Evolutionary conservation across 1,284 basidiomycete genomes (phyloP).

Genomic region (Tremellales sp.): DNA sequence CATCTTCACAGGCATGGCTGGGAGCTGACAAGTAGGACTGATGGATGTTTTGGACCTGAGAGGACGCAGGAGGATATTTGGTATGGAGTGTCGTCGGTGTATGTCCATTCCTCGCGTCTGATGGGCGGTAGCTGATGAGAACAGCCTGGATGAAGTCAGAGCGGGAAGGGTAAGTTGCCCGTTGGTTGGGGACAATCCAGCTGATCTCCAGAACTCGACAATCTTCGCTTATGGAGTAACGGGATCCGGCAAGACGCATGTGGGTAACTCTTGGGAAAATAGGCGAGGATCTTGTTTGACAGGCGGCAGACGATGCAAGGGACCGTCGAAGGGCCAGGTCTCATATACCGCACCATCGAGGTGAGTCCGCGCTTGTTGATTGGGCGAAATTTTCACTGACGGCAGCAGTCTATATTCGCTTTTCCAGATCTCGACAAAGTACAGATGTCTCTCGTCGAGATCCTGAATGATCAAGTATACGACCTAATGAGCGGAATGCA

Average conservation of each 20-base stretch:
- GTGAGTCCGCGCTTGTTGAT: constrained; percentile 46
- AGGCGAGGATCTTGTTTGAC: neutral
- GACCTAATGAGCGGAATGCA: constrained; percentile 55
- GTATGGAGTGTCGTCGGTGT: constrained; percentile 22
- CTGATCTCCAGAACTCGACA: constrained; percentile 21
- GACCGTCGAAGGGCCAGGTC: constrained; percentile 60
- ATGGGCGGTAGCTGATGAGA: neutral
- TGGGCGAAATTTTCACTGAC: neutral
- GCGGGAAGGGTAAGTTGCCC: constrained; percentile 19
- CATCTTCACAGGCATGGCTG: neutral
- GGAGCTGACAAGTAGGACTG: constrained; percentile 9
- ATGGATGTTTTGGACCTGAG: constrained; percentile 17
- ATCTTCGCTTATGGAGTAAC: constrained; percentile 39
- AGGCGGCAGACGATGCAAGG: constrained; percentile 71
- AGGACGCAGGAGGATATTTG: constrained; percentile 29
- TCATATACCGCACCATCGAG: constrained; percentile 70
- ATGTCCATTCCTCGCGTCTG: constrained; percentile 5
- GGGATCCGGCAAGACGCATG: constrained; percentile 40
- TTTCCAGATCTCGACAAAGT: neutral
- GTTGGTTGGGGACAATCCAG: neutral
- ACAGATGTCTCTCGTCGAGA: constrained; percentile 51
- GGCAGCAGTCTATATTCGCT: neutral
- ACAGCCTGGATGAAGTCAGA: constrained; percentile 22
- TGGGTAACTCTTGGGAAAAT: constrained; percentile 11
- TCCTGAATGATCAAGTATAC: constrained; percentile 80